Base-by-base conservation (phyloP, 1,139 yeast genomes). In the Diutina siamensis region DNA sequence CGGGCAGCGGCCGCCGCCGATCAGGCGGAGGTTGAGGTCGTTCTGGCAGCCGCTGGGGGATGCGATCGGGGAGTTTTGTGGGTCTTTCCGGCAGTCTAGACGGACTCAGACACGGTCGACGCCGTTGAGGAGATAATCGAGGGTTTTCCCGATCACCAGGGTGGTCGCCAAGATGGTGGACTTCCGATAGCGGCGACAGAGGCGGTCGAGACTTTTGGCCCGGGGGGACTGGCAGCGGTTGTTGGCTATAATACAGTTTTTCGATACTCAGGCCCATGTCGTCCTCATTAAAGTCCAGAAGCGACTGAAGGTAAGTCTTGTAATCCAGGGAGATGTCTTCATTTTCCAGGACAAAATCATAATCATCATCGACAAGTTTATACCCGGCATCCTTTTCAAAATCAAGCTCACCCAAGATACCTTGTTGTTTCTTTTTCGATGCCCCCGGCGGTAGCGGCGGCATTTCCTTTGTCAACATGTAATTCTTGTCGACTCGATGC, bases 401-500 rank as follows among this genome's bases (percentile, higher is more conserved):
- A 15, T 38, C 42, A 9, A 38, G 33, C 12, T 38, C 42, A 15
- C 20, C 20, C 8, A 34, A 12, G 21, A 34, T 12, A 3, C 36
- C 36, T 20, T 7, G 36, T 3, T n/a, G 22, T n/a, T 8, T 19
- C 22, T 10, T 4, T 20, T 34, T 18, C 4, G 40, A 13, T 13
- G 19, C 40, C 17, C 8, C 5, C 2, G 33, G 22, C 3, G 44
- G 44, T 8, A 28, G 25, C 7, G 44, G 44, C 10, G 44, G 44
- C 28, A 28, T 20, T n/a, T 40, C 44, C 44, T 27, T 28, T 3
- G 31, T n/a, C 15, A 10, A 7, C 2, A 38, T 21, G 25, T 31
- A 51, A 57, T 51, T 33, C 59, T 58, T 44, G 59, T 58, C 22
- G 54, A 53, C 34, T 55, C 56, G 36, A n/a, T n/a, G n/a, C n/a